Conservation (phyloP, 805 yeast species). For the Jamesozyma rosinii region DNA sequence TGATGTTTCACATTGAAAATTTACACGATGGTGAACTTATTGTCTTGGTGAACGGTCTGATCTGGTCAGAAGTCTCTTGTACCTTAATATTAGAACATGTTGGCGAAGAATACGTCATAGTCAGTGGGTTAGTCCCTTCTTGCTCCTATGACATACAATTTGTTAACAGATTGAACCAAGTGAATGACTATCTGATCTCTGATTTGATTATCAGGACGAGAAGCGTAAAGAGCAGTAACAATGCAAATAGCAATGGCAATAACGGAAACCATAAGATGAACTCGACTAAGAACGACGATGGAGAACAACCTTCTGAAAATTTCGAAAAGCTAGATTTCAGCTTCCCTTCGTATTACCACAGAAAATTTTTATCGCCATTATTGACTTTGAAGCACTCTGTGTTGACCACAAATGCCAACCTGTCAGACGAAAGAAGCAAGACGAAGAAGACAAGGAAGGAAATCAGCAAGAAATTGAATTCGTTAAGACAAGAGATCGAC, state of each 20-base stretch:
- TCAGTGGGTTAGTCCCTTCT: slow-evolving; percentile 55
- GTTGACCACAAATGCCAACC: slow-evolving; percentile 51
- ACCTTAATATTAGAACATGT: slow-evolving; percentile 33
- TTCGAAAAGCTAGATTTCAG: slow-evolving; percentile 25
- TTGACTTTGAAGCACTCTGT: slow-evolving; percentile 58
- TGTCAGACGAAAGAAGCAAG: slow-evolving; percentile 48
- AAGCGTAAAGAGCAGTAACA: background rate
- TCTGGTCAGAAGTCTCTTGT: slow-evolving; percentile 58
- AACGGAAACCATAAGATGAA: background rate
- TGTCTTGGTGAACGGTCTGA: slow-evolving; percentile 52
- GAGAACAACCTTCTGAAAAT: slow-evolving; percentile 9
- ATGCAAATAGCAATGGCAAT: slow-evolving; percentile 2
- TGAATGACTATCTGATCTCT: slow-evolving; percentile 31
- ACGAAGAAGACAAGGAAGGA: slow-evolving; percentile 51
- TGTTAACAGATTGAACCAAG: slow-evolving; percentile 30
- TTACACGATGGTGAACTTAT: slow-evolving; percentile 35
- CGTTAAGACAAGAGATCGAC: slow-evolving; percentile 50
- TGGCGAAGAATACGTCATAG: slow-evolving; percentile 44
- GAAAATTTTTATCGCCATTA: slow-evolving; percentile 45
- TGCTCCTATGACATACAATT: slow-evolving; percentile 53
- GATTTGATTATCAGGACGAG: slow-evolving; percentile 35
- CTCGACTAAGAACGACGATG: slow-evolving; percentile 1
- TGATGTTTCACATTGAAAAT: slow-evolving; percentile 43
- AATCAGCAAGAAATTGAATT: slow-evolving; percentile 42
- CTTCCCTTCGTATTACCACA: slow-evolving; percentile 30